Evolutionary conservation across 805 yeast genomes (phyloP), one percentile per base, ranked within the genome.

Genomic region (Cephaloascus albidus): DNA sequence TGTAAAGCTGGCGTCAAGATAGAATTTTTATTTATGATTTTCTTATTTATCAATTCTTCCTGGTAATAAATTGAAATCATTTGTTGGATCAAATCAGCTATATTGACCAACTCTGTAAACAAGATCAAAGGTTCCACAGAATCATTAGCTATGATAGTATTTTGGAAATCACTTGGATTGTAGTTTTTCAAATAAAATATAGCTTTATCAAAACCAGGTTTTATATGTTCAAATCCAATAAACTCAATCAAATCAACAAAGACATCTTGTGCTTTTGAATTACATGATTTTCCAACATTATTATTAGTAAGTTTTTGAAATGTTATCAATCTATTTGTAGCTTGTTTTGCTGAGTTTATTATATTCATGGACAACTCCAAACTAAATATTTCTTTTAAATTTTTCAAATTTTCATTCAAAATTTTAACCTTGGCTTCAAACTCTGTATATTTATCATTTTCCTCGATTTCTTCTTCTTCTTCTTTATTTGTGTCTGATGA

Each of bases 11-110:
- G 81, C 43, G 85, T 80, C 39, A 87, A 67, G 50, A 89, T 85
- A 44, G 93, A 95, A 42, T 74, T 70, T 45, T 81, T 84, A 48
- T 81, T 78, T 20, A 87, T 76, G 18, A 86, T 69, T 35, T 67
- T 63, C 31, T 72, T 67, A 39, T 65, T 57, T 5, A 78, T 55
- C 47, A 90, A 69, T 54, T 90, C 97, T 54, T 85, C 89, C 49
- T 84, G 83, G 60, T 87, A 90, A 49, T 93, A 93, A 4, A 87
- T 85, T 38, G 85, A 88, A 35, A 89, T 63, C 94, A 90, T 86
- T 55, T 90, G 97, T 50, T 87, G 81, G 18, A 93, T 85, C 41
- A 90, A 65, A 57, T 90, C 98, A 3, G 96, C 97, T 43, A 86
- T 80, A 49, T 89, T 93, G 28, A 93, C 93, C 41, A 93, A 70